Evolutionary conservation across 2,329 filamentous ascomycete species (phyloP), one percentile per base, ranked within the genome.

Genomic region (Chalara sp.): DNA sequence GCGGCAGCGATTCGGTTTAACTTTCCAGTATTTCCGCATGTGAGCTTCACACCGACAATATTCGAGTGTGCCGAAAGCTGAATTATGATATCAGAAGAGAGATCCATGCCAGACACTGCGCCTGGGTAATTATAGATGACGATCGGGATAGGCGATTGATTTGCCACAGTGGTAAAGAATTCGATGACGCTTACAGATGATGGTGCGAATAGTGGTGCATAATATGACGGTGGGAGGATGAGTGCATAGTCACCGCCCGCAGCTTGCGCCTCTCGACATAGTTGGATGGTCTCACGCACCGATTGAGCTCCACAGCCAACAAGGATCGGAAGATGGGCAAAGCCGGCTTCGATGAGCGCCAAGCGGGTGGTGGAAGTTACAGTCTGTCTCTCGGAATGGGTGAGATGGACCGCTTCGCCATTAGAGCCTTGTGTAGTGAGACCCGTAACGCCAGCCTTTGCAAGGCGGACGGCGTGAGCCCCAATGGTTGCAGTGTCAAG

Each of bases 71-170:
- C 72, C 41, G 86, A 86, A 45, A 95, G 81, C 67, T 79, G 78
- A 71, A 93, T 89, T 63, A 95, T 81, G 56, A 91, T 76, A 66
- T 95, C 89, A 55, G 86, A 91, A 73, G 91, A 88, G 79, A 95
- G 84, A 68, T 95, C 89, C 66, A 95, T 86, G 50, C 89, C 89
- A 7, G 87, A 80, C 6, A 93, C 89, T 46, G 88, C 89, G 49
- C 88, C 89, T 1, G 89, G 90, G 72, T 93, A 95, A 76, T 95
- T 95, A 79, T 95, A 95, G 48, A 95, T 75, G 57, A 95, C 77
- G 53, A 95, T 67, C 28, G 89, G 88, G 12, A 95, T 73, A 4
- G 88, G 87, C 46, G 85, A 89, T 47, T 71, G 76, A 66, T 93
- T 70, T 6, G 78, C 79, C 11, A 83, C 79, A 46, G 77, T 72